phyloP scores from a whole-genome alignment of 305 asterid species.

The Fraxinus floribunda region DNA sequence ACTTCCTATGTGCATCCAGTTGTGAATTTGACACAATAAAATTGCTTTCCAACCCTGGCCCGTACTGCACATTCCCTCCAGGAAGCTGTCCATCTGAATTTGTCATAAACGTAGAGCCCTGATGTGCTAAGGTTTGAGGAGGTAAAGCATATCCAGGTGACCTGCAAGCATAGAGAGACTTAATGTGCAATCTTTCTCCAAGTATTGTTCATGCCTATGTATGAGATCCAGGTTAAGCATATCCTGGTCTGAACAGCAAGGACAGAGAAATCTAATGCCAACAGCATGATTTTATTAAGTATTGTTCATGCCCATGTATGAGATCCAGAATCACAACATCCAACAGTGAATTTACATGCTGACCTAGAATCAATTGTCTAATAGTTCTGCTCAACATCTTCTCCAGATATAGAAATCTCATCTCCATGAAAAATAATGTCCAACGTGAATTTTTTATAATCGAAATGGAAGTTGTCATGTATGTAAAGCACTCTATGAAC shows the following conservation, averaged over 20 bases:
- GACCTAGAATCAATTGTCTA: not conserved
- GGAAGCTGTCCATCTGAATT: slow-evolving; percentile 35
- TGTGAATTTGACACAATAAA: slow-evolving; percentile 27
- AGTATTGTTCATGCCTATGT: not conserved
- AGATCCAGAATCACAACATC: not conserved
- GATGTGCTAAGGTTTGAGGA: slow-evolving; percentile 38
- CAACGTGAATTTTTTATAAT: not conserved
- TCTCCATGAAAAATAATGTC: not conserved
- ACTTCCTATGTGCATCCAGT: slow-evolving; percentile 36
- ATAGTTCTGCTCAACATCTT: not conserved
- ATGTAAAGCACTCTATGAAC: not conserved
- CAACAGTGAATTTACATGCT: not conserved
- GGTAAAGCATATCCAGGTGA: slow-evolving; percentile 49
- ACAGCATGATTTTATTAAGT: not conserved
- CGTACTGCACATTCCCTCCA: not conserved
- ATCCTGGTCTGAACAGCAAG: slow-evolving; percentile 23
- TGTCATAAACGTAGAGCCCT: slow-evolving; percentile 22
- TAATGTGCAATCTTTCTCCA: not conserved
- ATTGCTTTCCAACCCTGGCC: slow-evolving; percentile 3
- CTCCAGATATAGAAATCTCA: not conserved
- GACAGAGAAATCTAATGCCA: not conserved
- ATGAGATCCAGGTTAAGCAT: slow-evolving; percentile 26
- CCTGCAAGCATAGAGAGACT: slow-evolving; percentile 42
- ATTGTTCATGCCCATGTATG: not conserved
- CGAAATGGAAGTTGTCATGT: not conserved